Percentiles rank a stretch among this genome's conserved stretches.
Conservation (phyloP, 352 stramenopile genomes). For the Globisporangium polare region DNA sequence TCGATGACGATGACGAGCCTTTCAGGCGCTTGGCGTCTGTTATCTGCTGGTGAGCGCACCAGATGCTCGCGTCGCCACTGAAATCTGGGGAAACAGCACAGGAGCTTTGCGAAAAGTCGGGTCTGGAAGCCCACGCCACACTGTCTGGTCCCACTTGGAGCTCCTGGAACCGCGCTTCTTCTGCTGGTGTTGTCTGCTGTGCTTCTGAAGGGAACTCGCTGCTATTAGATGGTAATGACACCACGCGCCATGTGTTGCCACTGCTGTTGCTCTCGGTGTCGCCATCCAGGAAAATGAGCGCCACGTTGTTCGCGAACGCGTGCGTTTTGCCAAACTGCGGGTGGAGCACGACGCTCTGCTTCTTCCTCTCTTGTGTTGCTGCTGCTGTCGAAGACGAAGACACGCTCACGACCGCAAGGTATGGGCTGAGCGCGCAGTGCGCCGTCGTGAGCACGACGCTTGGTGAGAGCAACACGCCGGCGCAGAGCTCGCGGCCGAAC, state of each 20-base stretch:
- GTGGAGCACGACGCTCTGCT: neutral
- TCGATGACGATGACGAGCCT: neutral
- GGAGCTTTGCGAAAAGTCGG: neutral
- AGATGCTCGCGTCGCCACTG: neutral
- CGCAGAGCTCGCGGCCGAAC: conserved; percentile 1
- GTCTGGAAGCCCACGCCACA: neutral
- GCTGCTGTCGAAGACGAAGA: neutral
- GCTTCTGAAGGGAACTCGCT: neutral
- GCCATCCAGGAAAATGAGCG: conserved; percentile 6
- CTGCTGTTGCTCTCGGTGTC: neutral
- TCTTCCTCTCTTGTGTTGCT: neutral
- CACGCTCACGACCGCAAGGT: neutral
- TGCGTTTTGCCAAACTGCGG: conserved; percentile 1
- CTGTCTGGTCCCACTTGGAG: neutral
- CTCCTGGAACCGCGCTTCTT: neutral
- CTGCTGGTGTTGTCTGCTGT: conserved; percentile 1
- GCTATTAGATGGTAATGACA: neutral
- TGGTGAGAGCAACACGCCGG: conserved; percentile 1
- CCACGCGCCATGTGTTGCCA: neutral
- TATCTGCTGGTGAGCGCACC: neutral
- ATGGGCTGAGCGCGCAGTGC: conserved; percentile 3
- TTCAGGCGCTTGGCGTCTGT: neutral
- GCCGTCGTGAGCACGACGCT: conserved; percentile 9
- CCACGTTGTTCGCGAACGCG: conserved; percentile 8
- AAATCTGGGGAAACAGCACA: neutral